Evolutionary conservation across 768 basidiomycete genomes (phyloP).

Genomic region (Amanita fuliginea): DNA sequence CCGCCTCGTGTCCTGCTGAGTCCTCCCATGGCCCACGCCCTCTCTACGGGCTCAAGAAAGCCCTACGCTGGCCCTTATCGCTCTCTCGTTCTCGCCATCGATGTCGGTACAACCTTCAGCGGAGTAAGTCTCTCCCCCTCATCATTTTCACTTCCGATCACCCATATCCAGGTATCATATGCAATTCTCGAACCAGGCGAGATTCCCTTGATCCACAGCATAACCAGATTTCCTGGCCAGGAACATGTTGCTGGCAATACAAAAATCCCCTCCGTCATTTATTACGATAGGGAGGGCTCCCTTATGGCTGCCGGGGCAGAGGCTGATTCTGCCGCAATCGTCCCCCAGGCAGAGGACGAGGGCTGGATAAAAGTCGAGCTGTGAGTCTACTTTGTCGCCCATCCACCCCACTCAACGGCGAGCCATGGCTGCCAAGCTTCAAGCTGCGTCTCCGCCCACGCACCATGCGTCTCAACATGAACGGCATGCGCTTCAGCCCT

Average conservation of each 20-base stretch:
- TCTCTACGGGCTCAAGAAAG: conserved; percentile 52
- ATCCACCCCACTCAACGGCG: neutral
- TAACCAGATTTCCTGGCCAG: conserved; percentile 76
- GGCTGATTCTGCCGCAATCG: conserved; percentile 48
- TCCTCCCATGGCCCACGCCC: conserved; percentile 14
- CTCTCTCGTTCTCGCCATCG: conserved; percentile 68
- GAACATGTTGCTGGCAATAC: conserved; percentile 81
- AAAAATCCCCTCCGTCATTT: conserved; percentile 73
- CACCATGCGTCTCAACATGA: conserved; percentile 74
- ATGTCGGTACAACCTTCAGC: conserved; percentile 76
- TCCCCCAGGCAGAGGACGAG: conserved; percentile 66
- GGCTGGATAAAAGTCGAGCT: conserved; percentile 68
- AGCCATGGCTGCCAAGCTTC: conserved; percentile 34
- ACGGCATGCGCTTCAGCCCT: conserved; percentile 66
- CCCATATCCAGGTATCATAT: conserved; percentile 45
- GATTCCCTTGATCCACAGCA: conserved; percentile 71
- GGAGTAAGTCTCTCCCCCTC: conserved; percentile 33
- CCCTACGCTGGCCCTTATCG: conserved; percentile 56
- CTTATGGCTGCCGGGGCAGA: conserved; percentile 72
- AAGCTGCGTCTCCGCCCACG: conserved; percentile 71
- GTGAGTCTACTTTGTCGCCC: conserved; percentile 29
- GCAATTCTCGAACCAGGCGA: conserved; percentile 75
- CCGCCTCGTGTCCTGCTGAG: conserved; percentile 10
- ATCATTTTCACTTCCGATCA: conserved; percentile 5
- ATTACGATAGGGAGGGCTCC: conserved; percentile 54